Percentiles rank a stretch among this genome's conserved stretches.
These are phyloP conservation scores for Mycena sanguinolenta DNA, from an alignment of 768 basidiomycete species.

Conservation along the genomic window DNA sequence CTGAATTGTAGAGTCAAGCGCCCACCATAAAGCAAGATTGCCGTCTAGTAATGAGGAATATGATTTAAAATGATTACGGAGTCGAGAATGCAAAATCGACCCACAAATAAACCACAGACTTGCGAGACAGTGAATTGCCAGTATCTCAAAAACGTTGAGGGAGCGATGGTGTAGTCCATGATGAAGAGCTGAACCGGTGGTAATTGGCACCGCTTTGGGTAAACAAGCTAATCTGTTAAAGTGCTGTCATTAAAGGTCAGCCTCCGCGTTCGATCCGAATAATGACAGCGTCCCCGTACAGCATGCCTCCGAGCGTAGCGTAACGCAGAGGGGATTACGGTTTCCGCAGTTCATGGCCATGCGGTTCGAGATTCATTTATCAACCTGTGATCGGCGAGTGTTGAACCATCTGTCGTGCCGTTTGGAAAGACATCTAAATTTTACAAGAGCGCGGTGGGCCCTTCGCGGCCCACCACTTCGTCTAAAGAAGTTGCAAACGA, in stretches of 20 bases:
- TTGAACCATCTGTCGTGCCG: too few species aligned
- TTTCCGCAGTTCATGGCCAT: too few species aligned
- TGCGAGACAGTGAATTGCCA: background rate
- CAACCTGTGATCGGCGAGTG: too few species aligned
- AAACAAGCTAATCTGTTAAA: background rate
- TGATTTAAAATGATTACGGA: background rate
- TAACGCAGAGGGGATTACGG: too few species aligned
- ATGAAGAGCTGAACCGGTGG: background rate
- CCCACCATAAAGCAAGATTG: slow-evolving; percentile 7
- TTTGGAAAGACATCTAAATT: too few species aligned
- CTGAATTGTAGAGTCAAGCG: background rate
- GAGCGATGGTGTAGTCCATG: slow-evolving; percentile 12
- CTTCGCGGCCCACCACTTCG: too few species aligned
- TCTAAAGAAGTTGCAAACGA: too few species aligned
- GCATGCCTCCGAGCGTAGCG: too few species aligned
- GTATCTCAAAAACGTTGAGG: background rate
- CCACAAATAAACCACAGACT: background rate
- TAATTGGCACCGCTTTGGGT: background rate
- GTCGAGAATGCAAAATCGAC: background rate
- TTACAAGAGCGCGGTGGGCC: too few species aligned
- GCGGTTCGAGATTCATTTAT: too few species aligned
- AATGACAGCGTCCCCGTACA: too few species aligned
- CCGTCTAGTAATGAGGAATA: background rate
- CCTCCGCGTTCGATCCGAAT: background rate
- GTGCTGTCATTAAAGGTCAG: background rate